Evolutionary conservation across 306 rosid genomes (phyloP).

Genomic region (Clitoria ternatea): DNA sequence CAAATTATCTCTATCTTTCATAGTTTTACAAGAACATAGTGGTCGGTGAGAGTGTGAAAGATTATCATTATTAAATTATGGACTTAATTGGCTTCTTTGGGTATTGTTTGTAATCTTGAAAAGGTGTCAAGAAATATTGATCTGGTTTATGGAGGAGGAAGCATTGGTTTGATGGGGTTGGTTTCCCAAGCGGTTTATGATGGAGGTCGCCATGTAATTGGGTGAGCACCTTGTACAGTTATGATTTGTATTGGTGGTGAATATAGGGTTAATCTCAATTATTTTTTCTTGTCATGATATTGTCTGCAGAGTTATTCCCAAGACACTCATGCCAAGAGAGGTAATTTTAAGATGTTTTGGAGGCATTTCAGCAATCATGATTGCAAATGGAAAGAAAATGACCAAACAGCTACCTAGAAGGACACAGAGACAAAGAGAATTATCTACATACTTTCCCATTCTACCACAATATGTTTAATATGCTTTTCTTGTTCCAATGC

Average conservation of each 20-base stretch:
- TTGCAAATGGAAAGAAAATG: conserved; percentile 36
- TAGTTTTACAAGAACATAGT: background rate
- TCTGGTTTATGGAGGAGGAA: conserved; percentile 97
- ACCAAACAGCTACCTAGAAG: conserved; percentile 24
- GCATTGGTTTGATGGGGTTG: conserved; percentile 95
- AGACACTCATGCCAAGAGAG: conserved; percentile 98
- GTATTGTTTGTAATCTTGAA: conserved; percentile 8
- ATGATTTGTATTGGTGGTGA: background rate
- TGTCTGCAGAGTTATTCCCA: conserved; percentile 89
- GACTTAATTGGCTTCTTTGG: background rate
- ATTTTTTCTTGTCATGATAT: conserved; percentile 42
- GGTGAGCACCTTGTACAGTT: conserved; percentile 40
- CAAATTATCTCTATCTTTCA: background rate
- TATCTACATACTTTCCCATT: conserved; percentile 27
- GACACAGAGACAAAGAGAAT: conserved; percentile 30
- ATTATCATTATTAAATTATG: background rate
- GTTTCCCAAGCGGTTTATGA: conserved; percentile 84
- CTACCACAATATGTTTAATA: background rate
- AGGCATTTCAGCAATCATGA: conserved; percentile 18
- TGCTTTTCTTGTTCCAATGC: conserved; percentile 8
- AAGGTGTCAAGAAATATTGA: conserved; percentile 92
- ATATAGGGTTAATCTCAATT: conserved; percentile 5
- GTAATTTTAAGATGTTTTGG: conserved; percentile 40
- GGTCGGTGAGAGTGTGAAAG: background rate
- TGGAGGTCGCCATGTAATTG: conserved; percentile 95